Evolutionary conservation across 2,329 filamentous ascomycete genomes (phyloP).

Genomic region (Trichoderma breve): DNA sequence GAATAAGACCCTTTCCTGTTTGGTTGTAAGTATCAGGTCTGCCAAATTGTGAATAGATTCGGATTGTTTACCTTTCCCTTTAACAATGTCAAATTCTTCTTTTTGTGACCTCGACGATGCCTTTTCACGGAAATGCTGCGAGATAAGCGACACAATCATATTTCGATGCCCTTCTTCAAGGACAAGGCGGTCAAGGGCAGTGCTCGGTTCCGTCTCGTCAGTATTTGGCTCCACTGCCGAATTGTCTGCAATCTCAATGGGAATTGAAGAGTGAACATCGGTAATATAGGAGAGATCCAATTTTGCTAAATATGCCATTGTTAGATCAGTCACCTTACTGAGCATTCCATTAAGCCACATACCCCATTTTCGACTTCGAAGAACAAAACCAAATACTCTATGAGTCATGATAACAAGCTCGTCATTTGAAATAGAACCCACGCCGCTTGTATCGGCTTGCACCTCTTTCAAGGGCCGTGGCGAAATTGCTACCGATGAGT

Average conservation of each 20-base stretch:
- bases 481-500: background rate
- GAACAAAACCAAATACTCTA: conserved; percentile 34
- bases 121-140: conserved; percentile 22
- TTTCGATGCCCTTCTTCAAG: conserved; percentile 19
- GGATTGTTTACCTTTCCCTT: background rate
- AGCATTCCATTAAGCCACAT: conserved; percentile 8
- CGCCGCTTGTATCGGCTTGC: background rate
- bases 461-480: conserved; percentile 6
- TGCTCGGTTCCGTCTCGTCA: conserved; percentile 1
- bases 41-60: background rate
- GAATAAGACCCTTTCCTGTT: conserved; percentile 29
- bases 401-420: conserved; percentile 34
- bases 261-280: background rate
- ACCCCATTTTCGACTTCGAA: conserved; percentile 37
- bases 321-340: background rate
- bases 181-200: conserved; percentile 30
- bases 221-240: background rate
- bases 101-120: conserved; percentile 3
- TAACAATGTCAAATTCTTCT: background rate
- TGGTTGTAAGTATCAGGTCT: background rate
- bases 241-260: background rate
- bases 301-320: background rate
- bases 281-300: background rate
- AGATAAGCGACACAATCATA: background rate
- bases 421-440: conserved; percentile 22